Conservation (phyloP, 768 basidiomycete species). For the Lentinula edodes region DNA sequence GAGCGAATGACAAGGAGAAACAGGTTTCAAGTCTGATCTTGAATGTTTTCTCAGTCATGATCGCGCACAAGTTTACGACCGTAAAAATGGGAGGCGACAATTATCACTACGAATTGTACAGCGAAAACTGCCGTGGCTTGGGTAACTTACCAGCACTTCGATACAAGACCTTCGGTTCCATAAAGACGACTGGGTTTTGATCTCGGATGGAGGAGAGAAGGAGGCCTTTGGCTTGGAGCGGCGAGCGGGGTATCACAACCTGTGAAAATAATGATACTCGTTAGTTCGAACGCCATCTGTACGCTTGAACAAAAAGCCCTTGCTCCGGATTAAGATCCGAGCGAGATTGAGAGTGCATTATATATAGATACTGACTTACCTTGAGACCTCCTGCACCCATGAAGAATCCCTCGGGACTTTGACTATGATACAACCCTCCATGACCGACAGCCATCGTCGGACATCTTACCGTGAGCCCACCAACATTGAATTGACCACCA, state of each 20-base stretch:
- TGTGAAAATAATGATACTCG: slow-evolving; percentile 11
- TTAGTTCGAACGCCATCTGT: no score
- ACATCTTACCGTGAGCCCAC: slow-evolving; percentile 74
- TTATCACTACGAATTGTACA: no score
- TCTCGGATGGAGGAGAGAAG: slow-evolving; percentile 84
- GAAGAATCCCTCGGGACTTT: slow-evolving; percentile 94
- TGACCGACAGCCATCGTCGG: slow-evolving; percentile 93
- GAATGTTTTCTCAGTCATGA: neutral
- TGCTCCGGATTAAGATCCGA: neutral
- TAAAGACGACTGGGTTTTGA: slow-evolving; percentile 90
- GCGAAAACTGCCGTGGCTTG: no score
- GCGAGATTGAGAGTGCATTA: neutral
- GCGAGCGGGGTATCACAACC: slow-evolving; percentile 91
- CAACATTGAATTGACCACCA: slow-evolving; percentile 78
- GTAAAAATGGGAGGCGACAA: neutral
- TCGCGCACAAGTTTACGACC: neutral
- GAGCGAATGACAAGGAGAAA: neutral
- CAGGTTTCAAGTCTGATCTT: neutral
- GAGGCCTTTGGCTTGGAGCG: slow-evolving; percentile 93
- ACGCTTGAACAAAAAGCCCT: neutral
- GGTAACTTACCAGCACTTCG: slow-evolving; percentile 64
- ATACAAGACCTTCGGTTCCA: slow-evolving; percentile 94
- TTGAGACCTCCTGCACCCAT: slow-evolving; percentile 88
- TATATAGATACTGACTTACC: slow-evolving; percentile 31
- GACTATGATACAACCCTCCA: slow-evolving; percentile 90